These are phyloP conservation scores for Asterophora lycoperdoides DNA, from an alignment of 768 basidiomycete genomes.

Conservation along the genomic window DNA sequence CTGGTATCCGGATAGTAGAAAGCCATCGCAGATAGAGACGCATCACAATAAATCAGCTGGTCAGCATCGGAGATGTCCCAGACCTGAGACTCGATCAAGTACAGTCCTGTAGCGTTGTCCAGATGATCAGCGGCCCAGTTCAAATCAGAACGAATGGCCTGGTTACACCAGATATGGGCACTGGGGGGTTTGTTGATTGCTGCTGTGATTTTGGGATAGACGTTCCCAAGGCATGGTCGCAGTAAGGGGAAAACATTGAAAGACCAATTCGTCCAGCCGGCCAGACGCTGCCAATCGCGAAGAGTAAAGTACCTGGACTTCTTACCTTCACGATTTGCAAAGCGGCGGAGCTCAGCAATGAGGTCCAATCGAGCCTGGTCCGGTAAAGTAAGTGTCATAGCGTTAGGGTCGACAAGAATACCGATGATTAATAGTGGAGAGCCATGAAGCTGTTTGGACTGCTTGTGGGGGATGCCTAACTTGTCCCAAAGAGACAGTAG, in stretches of 20 bases:
- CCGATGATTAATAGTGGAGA: constrained; percentile 32
- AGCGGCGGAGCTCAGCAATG: not conserved
- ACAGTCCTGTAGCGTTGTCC: constrained; percentile 13
- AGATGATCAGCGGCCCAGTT: constrained; percentile 26
- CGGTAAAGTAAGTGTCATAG: constrained; percentile 25
- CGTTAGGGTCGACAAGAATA: constrained; percentile 29
- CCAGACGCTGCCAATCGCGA: constrained; percentile 21
- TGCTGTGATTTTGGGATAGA: constrained; percentile 29
- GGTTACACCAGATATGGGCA: constrained; percentile 24
- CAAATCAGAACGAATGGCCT: constrained; percentile 19
- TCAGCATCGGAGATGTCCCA: constrained; percentile 18
- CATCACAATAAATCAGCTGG: constrained; percentile 20
- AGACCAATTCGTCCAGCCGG: constrained; percentile 37
- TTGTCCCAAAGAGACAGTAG: constrained; percentile 37
- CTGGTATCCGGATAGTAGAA: constrained; percentile 20
- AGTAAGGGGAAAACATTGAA: constrained; percentile 38
- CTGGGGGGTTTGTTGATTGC: not conserved
- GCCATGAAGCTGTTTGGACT: constrained; percentile 35
- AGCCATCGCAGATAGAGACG: constrained; percentile 16
- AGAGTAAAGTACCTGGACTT: not conserved
- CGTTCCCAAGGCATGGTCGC: constrained; percentile 23
- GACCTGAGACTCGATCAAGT: constrained; percentile 13
- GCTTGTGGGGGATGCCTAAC: constrained; percentile 35
- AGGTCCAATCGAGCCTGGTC: constrained; percentile 3
- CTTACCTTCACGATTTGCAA: not conserved